A percentile compares a stretch with the other conserved stretches of the same genome.
phyloP scores from a whole-genome alignment of 495 filamentous ascomycete genomes.

The Neurospora sp. region DNA sequence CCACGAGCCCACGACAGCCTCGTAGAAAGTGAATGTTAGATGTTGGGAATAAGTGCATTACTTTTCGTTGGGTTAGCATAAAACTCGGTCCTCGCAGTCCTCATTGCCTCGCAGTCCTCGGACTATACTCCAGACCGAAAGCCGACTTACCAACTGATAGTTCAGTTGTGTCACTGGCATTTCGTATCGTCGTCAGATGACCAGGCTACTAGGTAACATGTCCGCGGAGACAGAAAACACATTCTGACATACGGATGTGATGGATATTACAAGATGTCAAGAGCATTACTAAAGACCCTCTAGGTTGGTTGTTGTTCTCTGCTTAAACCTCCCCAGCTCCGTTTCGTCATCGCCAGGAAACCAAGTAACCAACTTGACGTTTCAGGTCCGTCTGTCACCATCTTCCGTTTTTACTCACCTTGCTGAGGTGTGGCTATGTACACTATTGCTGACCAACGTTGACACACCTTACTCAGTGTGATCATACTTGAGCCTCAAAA shows the following conservation, averaged over 20 bases:
- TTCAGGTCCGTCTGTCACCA: too few species aligned
- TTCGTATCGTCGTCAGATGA: not conserved
- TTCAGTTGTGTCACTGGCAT: too few species aligned
- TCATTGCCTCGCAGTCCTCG: not conserved
- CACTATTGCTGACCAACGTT: not conserved
- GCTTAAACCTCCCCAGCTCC: too few species aligned
- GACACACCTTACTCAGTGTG: too few species aligned
- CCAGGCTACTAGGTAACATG: not conserved
- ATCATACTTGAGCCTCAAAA: not conserved
- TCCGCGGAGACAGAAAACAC: not conserved
- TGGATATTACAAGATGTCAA: not conserved
- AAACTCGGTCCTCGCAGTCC: accelerated
- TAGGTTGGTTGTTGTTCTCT: not conserved
- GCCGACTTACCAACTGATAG: too few species aligned
- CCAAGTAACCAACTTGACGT: too few species aligned
- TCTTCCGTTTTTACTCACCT: too few species aligned
- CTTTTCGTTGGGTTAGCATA: not conserved
- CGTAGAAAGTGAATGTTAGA: not conserved
- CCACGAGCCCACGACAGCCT: not conserved
- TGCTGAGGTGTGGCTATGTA: too few species aligned
- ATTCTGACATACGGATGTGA: not conserved
- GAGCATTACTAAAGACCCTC: not conserved
- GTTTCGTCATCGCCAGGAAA: too few species aligned
- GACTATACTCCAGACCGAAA: not conserved
- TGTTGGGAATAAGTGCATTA: not conserved